Percentiles rank a stretch among this genome's conserved stretches.
These are phyloP conservation scores for Alternaria sp. DNA, from an alignment of 2,329 filamentous ascomycete species.

Conservation along the genomic window DNA sequence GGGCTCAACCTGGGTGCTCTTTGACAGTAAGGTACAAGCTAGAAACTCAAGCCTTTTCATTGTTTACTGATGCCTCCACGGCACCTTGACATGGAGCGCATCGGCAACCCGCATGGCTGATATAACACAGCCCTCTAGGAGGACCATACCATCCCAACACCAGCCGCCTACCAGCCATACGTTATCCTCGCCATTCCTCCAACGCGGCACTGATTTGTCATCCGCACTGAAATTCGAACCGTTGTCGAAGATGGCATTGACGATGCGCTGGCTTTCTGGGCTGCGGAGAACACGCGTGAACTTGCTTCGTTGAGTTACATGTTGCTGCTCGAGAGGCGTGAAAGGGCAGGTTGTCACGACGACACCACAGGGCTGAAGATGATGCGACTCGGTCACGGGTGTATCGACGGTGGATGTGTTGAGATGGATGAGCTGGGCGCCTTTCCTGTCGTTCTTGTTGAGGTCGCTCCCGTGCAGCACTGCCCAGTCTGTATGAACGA, in stretches of 20 bases:
- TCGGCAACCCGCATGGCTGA: conserved; percentile 65
- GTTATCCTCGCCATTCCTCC: conserved; percentile 63
- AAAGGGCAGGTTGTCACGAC: conserved; percentile 64
- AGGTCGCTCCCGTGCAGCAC: conserved; percentile 13
- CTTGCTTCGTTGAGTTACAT: conserved; percentile 55
- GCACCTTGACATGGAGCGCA: conserved; percentile 59
- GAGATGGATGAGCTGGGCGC: conserved; percentile 42
- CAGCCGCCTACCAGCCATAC: conserved; percentile 67
- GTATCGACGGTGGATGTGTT: conserved; percentile 42
- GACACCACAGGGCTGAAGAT: conserved; percentile 60
- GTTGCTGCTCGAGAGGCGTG: conserved; percentile 49
- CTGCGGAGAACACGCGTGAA: conserved; percentile 65
- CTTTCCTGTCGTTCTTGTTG: conserved; percentile 1
- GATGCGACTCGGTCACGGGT: conserved; percentile 60
- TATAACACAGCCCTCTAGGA: conserved; percentile 67
- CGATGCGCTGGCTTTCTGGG: conserved; percentile 56
- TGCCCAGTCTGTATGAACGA: conserved; percentile 54
- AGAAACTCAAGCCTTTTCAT: neutral
- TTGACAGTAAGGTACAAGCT: neutral
- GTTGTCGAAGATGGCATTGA: conserved; percentile 57
- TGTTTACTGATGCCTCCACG: conserved; percentile 28
- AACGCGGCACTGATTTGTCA: conserved; percentile 43
- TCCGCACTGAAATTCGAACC: conserved; percentile 5
- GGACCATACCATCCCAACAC: conserved; percentile 72
- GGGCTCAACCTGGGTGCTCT: neutral